phyloP scores from a whole-genome alignment of 2,329 filamentous ascomycete genomes.

The Pyrenophora seminiperda region DNA sequence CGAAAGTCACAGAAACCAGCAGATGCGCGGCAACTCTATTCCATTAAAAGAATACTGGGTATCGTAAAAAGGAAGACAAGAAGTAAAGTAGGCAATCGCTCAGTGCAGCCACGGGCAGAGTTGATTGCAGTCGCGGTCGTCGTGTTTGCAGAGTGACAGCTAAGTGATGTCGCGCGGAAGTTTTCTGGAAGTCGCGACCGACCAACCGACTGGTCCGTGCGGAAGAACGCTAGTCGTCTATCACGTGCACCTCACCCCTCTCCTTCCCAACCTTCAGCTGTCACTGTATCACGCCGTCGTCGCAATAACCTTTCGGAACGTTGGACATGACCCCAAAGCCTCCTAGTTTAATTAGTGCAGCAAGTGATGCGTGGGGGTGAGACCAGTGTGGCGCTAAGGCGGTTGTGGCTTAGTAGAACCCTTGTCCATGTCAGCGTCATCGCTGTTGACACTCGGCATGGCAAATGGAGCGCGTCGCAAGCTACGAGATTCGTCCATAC shows the following conservation, averaged over 20 bases:
- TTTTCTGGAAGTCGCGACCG: constrained; percentile 25
- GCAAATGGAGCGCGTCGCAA: background rate
- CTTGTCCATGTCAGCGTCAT: constrained; percentile 29
- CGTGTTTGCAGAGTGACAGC: constrained; percentile 21
- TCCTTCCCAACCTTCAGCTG: background rate
- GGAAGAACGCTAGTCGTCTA: background rate
- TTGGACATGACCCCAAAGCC: too few species aligned
- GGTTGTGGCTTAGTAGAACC: constrained; percentile 23
- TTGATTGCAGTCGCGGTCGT: constrained; percentile 13
- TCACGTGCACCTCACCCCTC: constrained; percentile 7
- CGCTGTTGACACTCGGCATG: constrained; percentile 7
- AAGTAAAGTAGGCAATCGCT: constrained; percentile 1
- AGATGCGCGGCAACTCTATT: constrained; percentile 20
- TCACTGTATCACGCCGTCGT: too few species aligned
- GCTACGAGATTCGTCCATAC: constrained; percentile 1
- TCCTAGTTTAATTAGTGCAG: too few species aligned
- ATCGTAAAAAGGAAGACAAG: background rate
- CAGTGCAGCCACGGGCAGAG: constrained; percentile 8
- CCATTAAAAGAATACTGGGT: constrained; percentile 25
- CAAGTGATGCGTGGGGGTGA: background rate
- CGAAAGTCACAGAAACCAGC: constrained; percentile 19
- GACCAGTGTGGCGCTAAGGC: constrained; percentile 20
- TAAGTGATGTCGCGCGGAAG: constrained; percentile 19
- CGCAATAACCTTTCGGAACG: too few species aligned
- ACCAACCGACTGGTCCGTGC: constrained; percentile 21